Conservation (phyloP, 495 filamentous ascomycete species). For the Cairneyella variabilis region DNA sequence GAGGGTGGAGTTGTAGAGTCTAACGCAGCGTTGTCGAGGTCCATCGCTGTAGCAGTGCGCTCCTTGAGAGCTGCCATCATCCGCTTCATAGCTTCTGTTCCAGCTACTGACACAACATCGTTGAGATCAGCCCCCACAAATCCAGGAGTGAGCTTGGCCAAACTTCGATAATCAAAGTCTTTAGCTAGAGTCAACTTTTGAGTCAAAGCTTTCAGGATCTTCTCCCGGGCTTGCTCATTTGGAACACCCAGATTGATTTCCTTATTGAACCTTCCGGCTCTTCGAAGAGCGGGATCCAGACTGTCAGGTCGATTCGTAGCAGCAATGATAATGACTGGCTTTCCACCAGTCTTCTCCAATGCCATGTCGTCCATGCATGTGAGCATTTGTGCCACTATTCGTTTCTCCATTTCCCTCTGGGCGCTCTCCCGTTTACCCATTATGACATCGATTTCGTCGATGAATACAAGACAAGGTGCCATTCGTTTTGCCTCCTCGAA, state of each 20-base stretch:
- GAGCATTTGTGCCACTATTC: constrained; percentile 90
- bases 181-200: constrained; percentile 62
- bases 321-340: constrained; percentile 89
- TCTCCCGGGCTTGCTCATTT: constrained; percentile 75
- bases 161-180: constrained; percentile 70
- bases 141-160: constrained; percentile 87
- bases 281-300: constrained; percentile 79
- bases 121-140: constrained; percentile 95
- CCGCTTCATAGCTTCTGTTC: constrained; percentile 44
- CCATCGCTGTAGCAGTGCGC: constrained; percentile 43
- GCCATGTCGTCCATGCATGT: constrained; percentile 86
- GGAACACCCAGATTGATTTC: constrained; percentile 97
- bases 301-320: constrained; percentile 92
- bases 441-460: constrained; percentile 96
- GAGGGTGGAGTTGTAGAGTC: constrained; percentile 14
- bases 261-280: constrained; percentile 83
- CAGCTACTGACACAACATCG: constrained; percentile 72
- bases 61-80: constrained; percentile 42
- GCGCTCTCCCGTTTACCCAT: constrained; percentile 91
- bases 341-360: constrained; percentile 74
- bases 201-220: constrained; percentile 77
- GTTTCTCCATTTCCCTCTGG: constrained; percentile 95
- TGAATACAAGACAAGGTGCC: constrained; percentile 89
- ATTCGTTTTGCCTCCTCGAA: constrained; percentile 86
- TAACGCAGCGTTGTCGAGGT: constrained; percentile 38